A percentile compares a stretch with the other conserved stretches of the same genome.
These are phyloP conservation scores for Boletellus ananiceps DNA, from an alignment of 768 basidiomycete species.

Conservation along the genomic window DNA sequence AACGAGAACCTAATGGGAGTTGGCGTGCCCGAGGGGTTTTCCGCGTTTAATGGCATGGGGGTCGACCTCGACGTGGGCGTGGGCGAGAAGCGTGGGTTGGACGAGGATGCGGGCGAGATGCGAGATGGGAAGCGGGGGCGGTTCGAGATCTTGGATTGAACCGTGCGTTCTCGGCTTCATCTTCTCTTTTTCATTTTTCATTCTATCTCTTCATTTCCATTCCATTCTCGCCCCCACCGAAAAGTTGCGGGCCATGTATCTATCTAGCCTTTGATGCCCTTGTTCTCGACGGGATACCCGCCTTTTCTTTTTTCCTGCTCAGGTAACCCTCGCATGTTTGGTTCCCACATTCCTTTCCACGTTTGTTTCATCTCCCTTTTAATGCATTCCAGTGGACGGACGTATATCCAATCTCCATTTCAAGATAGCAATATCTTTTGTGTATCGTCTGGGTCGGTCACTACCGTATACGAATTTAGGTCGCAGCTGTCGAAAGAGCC, in stretches of 20 bases:
- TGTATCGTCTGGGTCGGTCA: too few relatives aligned
- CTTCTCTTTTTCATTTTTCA: background rate
- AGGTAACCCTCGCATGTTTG: too few relatives aligned
- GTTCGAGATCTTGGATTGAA: conserved; percentile 57
- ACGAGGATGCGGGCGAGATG: conserved; percentile 34
- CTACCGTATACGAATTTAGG: conserved; percentile 23
- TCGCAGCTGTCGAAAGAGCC: background rate
- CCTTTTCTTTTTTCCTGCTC: background rate
- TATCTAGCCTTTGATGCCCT: too few relatives aligned
- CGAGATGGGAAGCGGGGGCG: conserved; percentile 53
- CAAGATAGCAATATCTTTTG: too few relatives aligned
- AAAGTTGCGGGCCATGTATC: too few relatives aligned
- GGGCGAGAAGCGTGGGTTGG: conserved; percentile 36
- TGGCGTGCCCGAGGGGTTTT: conserved; percentile 28
- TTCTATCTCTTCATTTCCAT: too few relatives aligned
- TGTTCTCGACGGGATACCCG: too few relatives aligned
- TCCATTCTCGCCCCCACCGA: too few relatives aligned
- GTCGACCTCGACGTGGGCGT: conserved; percentile 14
- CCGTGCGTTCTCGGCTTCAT: background rate
- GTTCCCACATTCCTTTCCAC: background rate
- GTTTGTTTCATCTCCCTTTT: background rate
- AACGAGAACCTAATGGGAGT: conserved; percentile 54
- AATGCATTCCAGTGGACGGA: conserved; percentile 7
- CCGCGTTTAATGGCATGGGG: conserved; percentile 15
- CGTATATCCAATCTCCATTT: background rate